Base-by-base conservation (phyloP, 331 rosid species). In the Spiraea crenata region DNA sequence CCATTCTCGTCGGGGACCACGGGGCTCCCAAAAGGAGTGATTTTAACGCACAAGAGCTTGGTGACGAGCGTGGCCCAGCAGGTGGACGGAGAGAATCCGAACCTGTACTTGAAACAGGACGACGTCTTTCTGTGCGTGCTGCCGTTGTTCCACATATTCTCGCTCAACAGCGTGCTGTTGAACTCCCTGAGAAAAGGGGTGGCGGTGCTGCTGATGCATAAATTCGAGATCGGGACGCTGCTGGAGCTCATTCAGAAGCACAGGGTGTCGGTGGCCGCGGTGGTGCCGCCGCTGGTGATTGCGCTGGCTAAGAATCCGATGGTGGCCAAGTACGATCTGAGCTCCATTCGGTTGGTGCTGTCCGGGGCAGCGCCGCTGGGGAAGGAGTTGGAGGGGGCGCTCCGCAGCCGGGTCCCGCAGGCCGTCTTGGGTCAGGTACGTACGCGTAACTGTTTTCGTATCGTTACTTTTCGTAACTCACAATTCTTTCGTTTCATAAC, bases 1-100 rank as follows among this genome's bases (percentile, higher is more conserved):
- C 98, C 98, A 15, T 93, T 88, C 73, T 93, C 98, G 3, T 93
- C 98, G 5, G 98, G 98, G 3, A 93, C 98, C 0, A 93, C 98
- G 0, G 97, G 98, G 37, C 72, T 90, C 0, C 97, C 98, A 0
- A 90, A 93, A 64, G 98, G 97, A 0, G 98, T 90, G 58, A 25
- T 93, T 47, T 77, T 93, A 14, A 93, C 97, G 0, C 98, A 93
- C 61, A 90, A 80, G 83, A 88, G 92, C 44, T 42, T 88, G 51
- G 69, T 79, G 1, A 88, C 98, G 0, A 93, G 93, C 13, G 88
- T 90, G 51, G 92, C 88, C 16, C 96, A 93, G 20, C 97, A 90
- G 46, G 98, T 93, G 0, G 98, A 93, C 63, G 97, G 97, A 15
- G 96, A 90, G 73, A 93, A 90, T 14, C 97, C 97, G 0, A 93